Base-by-base conservation (phyloP, 495 filamentous ascomycete species). In the Trichoderma gamsii region DNA sequence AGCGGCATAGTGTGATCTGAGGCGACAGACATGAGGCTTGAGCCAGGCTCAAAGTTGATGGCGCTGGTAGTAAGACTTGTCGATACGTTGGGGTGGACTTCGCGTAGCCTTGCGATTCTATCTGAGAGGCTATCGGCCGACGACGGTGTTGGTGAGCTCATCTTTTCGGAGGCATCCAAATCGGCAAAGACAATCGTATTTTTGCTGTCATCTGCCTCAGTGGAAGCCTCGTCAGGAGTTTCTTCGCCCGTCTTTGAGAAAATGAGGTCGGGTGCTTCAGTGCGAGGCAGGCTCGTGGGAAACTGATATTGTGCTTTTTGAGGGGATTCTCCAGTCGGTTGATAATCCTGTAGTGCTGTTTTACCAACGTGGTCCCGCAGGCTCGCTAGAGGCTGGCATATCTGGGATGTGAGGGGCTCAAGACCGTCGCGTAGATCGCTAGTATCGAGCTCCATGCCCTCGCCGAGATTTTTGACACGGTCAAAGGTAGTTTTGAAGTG, bases 281-380 rank as follows among this genome's bases (percentile, higher is more conserved):
- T 98, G 4, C 86, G 86, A 2, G 95, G 95, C 5, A 99, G 82
- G 2, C 79, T 78, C 0, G 86, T 88, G 1, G 90, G 89, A 73
- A 91, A 96, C 7, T 86, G 79, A 73, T 97, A 99, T 43, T 82
- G 78, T 12, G 80, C 80, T 75, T 92, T 93, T 71, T 89, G 83
- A 0, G 95, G 95, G 0, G 95, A 97, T n/a, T 85, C 82, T 43
- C 94, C 95, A 0, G 95, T 98, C 0, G 89, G 85, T 9, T 82
- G 75, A 73, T 97, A 97, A 74, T 97, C 92, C 67, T 86, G 83
- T 29, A 98, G 76, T 12, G 80, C 75, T 1, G 87, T 87, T 35
- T 72, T 76, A 25, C 83, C 79, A 35, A 96, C 86, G 23, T 85
- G 82, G 12, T 82, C 78, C 3, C 92, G 85, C 21, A 99, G 88